A percentile compares a stretch with the other conserved stretches of the same genome.
These are phyloP conservation scores for Capronia americana DNA, from an alignment of 2,329 filamentous ascomycete species.

Conservation along the genomic window DNA sequence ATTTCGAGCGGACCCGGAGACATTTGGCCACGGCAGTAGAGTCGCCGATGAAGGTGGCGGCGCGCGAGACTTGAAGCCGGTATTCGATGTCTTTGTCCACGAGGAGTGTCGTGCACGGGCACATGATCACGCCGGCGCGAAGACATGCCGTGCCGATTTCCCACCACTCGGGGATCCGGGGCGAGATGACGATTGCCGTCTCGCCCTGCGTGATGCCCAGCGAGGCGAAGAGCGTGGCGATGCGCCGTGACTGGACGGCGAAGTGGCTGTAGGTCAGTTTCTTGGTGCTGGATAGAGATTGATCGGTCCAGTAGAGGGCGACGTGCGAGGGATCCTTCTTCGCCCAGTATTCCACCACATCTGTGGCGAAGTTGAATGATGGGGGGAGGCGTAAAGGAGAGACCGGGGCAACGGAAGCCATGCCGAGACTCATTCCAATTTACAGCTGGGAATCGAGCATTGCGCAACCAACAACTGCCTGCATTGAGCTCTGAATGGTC, in stretches of 20 bases:
- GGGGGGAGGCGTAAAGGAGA: constrained; percentile 29
- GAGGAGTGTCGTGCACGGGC: constrained; percentile 49
- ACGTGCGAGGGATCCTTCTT: constrained; percentile 38
- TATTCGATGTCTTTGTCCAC: constrained; percentile 51
- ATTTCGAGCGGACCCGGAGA: constrained; percentile 42
- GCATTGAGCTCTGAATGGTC: not conserved
- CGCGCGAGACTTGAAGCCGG: constrained; percentile 44
- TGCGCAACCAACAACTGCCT: not conserved
- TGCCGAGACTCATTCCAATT: constrained; percentile 7
- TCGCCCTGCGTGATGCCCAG: constrained; percentile 46
- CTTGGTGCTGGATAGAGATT: constrained; percentile 42
- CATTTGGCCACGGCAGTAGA: constrained; percentile 45
- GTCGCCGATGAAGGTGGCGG: constrained; percentile 50
- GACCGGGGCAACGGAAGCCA: constrained; percentile 24
- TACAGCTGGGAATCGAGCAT: not conserved
- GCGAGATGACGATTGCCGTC: constrained; percentile 47
- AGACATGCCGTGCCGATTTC: constrained; percentile 49
- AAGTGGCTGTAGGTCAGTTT: constrained; percentile 48
- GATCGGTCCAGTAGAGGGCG: constrained; percentile 51
- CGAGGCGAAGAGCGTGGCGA: constrained; percentile 45
- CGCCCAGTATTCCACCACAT: constrained; percentile 52
- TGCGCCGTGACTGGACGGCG: constrained; percentile 46
- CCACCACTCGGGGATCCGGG: constrained; percentile 50
- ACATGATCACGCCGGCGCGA: constrained; percentile 47
- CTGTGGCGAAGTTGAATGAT: constrained; percentile 50